phyloP scores from a whole-genome alignment of 768 basidiomycete species.

The Amanita brunnescens region DNA sequence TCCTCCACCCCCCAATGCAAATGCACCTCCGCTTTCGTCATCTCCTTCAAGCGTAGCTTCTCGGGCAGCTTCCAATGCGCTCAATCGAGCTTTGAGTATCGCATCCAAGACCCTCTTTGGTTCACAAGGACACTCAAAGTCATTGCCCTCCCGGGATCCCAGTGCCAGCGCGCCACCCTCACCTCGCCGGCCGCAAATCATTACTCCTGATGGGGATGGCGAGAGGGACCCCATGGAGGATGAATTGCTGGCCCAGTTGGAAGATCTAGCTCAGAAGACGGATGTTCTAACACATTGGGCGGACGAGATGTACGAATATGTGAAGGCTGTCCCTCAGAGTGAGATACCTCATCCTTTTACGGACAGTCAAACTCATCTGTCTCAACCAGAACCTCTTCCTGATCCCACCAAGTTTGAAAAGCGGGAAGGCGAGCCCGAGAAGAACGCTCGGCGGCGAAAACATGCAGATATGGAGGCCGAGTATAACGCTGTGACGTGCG shows the following conservation, averaged over 20 bases:
- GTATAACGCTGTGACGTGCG: slow-evolving; percentile 75
- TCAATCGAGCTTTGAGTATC: slow-evolving; percentile 70
- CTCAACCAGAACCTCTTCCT: slow-evolving; percentile 61
- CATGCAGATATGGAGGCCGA: slow-evolving; percentile 75
- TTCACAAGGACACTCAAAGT: slow-evolving; percentile 26
- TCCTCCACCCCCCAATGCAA: slow-evolving; percentile 55
- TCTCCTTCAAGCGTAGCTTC: slow-evolving; percentile 55
- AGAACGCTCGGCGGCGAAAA: slow-evolving; percentile 57
- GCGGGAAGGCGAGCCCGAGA: slow-evolving; percentile 65
- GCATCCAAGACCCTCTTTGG: slow-evolving; percentile 82
- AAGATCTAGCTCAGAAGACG: slow-evolving; percentile 94
- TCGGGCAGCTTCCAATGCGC: slow-evolving; percentile 61
- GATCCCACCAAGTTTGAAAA: slow-evolving; percentile 70
- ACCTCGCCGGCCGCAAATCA: slow-evolving; percentile 47
- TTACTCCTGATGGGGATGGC: slow-evolving; percentile 35
- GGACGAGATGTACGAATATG: slow-evolving; percentile 87
- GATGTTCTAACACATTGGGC: slow-evolving; percentile 90
- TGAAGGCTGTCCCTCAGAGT: slow-evolving; percentile 82
- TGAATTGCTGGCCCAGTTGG: slow-evolving; percentile 66
- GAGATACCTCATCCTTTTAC: slow-evolving; percentile 21
- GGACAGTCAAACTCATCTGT: slow-evolving; percentile 6
- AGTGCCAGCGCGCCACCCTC: slow-evolving; percentile 36
- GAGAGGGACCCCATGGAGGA: slow-evolving; percentile 71
- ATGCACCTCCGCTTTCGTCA: slow-evolving; percentile 50
- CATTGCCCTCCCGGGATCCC: slow-evolving; percentile 30